Base-by-base conservation (phyloP, 257 asterid genomes). In the Lycium barbarum region DNA sequence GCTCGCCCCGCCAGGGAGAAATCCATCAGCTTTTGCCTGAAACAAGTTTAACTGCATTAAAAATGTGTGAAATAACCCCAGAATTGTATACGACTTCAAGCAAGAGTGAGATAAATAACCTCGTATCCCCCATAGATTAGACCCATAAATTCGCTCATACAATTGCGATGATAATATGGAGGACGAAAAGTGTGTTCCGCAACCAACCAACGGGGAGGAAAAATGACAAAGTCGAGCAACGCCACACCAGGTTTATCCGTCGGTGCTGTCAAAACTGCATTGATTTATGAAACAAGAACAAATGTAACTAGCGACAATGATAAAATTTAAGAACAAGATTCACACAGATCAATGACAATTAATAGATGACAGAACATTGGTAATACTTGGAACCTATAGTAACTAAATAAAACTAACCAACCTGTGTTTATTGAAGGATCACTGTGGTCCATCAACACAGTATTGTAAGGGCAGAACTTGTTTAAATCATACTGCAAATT, bases 121-220 rank as follows among this genome's bases (percentile, higher is more conserved):
- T 96, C 99, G 22, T 96, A 96, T 86, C 92, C 96, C 58, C 99
- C 99, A 49, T 91, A 78, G 85, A 96, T 95, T 20, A 96, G 93
- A 83, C 99, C 99, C 99, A 96, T 95, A 90, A 95, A 96, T 88
- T 97, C 99, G 79, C 97, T 95, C 98, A 95, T 97, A 86, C 99
- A 97, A 89, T 97, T 97, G 86, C 98, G 98, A 86, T 97, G 99
- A 90, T 93, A 97, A 88, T 95, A 97, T 22, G 98, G 99, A 85
- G 99, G 99, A 35, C 98, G 99, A 84, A 95, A 95, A 72, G 99
- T 97, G 84, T 97, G 98, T 82, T 97, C 99, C 38, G 99, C 97
- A 78, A 96, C 99, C 89, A 93, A 83, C 99, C 99, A 96, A 83
- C 97, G 93, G 1, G 98, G 98, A 85, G 99, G 99, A 84, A 97